Evolutionary conservation across 805 yeast species (phyloP), one percentile per base, ranked within the genome.

Genomic region (Yamadazyma paraphyllophila): DNA sequence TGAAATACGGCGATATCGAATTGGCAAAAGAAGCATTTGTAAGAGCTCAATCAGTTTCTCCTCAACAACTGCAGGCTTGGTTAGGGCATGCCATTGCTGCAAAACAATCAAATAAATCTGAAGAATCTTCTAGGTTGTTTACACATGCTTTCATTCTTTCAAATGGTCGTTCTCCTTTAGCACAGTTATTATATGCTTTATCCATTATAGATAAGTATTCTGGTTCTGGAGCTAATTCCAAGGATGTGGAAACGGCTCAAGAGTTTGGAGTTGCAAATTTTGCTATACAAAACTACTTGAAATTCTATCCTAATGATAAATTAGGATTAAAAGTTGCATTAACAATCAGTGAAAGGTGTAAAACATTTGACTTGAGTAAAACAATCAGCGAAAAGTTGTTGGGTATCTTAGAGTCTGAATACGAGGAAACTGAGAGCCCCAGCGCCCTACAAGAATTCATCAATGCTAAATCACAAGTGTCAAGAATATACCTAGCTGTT

Each of bases 131-230:
- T 4, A 70, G 75, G 11, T 61, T 87, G 41, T 83, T 83, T 56
- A 83, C 87, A 1, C 97, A 94, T 63, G 87, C 96, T 0, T 86
- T 77, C 54, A 76, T 82, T 10, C 66, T 92, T 40, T 81, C 97
- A 1, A 83, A 83, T 57, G 96, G 96, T 1, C 71, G 76, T 36
- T 79, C 83, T 36, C 80, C 85, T 17, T 63, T 81, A 33, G 82
- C 94, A 0, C 88, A 86, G 61, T 59, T 88, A 38, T 69, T 89
- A 24, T 88, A 85, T 62, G 95, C 92, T 0, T 63, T 77, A 39
- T 76, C 78, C 39, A 69, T 85, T 44, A 62, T 83, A 36, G 59
- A 69, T 55, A 72, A 74, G 50, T 62, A 78, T 40, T 50, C 63
- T 5, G 68, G 75, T 27, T 71, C 74, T 2, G 55, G 63, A 4